These are phyloP conservation scores for Exophiala spinifera DNA, from an alignment of 2,329 filamentous ascomycete species.

Conservation along the genomic window DNA sequence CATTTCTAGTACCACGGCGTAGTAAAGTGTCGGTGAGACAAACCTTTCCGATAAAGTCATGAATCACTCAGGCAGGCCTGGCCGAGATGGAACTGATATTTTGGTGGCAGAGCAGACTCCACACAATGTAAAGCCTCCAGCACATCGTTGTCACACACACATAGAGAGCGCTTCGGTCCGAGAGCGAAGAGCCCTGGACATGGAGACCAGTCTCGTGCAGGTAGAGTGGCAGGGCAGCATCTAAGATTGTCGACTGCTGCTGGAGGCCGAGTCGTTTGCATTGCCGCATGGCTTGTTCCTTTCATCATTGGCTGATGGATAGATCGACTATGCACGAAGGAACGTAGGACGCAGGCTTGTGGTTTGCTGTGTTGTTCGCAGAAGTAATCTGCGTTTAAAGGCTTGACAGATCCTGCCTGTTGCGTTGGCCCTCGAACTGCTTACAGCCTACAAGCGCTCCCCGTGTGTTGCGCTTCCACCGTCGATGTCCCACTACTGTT, in stretches of 20 bases:
- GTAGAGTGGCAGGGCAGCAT: neutral
- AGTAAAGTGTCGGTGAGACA: slow-evolving; percentile 9
- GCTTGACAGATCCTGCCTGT: neutral
- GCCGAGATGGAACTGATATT: neutral
- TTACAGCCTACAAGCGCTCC: too few species aligned
- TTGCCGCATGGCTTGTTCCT: neutral
- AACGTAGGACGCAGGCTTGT: neutral
- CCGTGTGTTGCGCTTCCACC: neutral
- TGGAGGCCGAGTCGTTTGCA: neutral
- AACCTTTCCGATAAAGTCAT: neutral
- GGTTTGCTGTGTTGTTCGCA: neutral
- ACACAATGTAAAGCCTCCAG: neutral
- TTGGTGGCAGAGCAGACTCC: neutral
- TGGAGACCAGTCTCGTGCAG: neutral
- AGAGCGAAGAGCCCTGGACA: neutral
- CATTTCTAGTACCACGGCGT: neutral
- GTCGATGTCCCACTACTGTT: neutral
- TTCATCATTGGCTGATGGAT: neutral
- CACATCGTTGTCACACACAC: neutral
- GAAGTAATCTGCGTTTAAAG: neutral
- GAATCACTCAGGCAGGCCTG: neutral
- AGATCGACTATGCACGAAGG: neutral
- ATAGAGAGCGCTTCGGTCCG: neutral
- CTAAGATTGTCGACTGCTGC: neutral
- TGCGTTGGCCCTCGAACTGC: neutral